These are phyloP conservation scores for Penicillium manginii DNA, from an alignment of 495 filamentous ascomycete genomes.

Conservation along the genomic window DNA sequence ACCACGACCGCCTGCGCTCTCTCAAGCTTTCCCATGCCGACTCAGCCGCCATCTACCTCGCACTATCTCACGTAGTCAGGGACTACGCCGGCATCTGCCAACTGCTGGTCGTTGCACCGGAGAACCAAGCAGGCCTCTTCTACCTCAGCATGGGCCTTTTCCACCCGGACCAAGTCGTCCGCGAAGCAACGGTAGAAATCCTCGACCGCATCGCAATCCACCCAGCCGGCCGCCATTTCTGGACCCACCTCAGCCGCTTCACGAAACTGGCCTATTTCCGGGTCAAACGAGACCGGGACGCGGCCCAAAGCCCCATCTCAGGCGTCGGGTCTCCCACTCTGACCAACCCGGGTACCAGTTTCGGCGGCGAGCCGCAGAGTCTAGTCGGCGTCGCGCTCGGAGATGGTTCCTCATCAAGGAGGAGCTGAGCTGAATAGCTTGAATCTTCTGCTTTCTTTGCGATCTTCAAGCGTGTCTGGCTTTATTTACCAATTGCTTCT, in stretches of 20 bases:
- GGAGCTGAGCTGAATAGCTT: constrained; percentile 21
- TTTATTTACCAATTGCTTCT: background rate
- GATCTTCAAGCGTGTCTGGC: constrained; percentile 4
- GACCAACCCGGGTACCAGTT: constrained; percentile 24
- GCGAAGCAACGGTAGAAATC: constrained; percentile 75
- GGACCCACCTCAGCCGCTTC: constrained; percentile 82
- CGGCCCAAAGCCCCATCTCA: constrained; percentile 35
- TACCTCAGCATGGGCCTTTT: constrained; percentile 93
- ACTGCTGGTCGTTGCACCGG: constrained; percentile 81
- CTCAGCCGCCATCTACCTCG: constrained; percentile 77
- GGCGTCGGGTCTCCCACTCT: constrained; percentile 15
- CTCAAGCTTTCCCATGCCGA: constrained; percentile 73
- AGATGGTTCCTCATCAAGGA: constrained; percentile 20
- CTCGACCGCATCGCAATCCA: constrained; percentile 83
- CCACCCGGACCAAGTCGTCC: constrained; percentile 79
- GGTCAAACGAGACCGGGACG: constrained; percentile 66
- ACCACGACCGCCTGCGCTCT: constrained; percentile 85
- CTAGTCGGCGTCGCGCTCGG: constrained; percentile 46
- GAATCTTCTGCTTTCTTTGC: constrained; percentile 6
- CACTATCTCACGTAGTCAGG: constrained; percentile 73
- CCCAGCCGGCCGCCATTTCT: constrained; percentile 92
- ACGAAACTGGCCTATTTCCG: constrained; percentile 78
- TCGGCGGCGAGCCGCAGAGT: constrained; percentile 41
- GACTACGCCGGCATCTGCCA: constrained; percentile 89
- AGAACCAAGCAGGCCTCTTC: constrained; percentile 87